These are phyloP conservation scores for Haberlea rhodopensis DNA, from an alignment of 257 asterid genomes.

Conservation along the genomic window DNA sequence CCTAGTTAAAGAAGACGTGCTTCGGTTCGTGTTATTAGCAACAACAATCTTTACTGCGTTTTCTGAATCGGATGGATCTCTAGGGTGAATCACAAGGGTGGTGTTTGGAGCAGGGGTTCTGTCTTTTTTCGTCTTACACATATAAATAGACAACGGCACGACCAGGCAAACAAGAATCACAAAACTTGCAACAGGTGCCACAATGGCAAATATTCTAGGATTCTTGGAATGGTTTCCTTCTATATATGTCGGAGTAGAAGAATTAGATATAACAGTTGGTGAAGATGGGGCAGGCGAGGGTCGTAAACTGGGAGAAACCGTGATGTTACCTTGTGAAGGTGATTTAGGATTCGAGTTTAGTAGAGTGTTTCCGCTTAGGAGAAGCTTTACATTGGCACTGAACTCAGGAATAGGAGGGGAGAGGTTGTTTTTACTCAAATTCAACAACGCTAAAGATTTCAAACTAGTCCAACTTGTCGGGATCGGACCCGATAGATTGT, in stretches of 20 bases:
- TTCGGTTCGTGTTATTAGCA: conserved; percentile 43
- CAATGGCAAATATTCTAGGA: conserved; percentile 40
- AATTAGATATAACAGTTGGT: conserved; percentile 21
- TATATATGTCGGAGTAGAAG: conserved; percentile 16
- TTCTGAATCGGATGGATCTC: conserved; percentile 57
- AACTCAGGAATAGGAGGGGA: conserved; percentile 73
- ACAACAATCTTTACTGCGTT: conserved; percentile 56
- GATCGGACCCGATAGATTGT: conserved; percentile 58
- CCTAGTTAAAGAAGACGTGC: conserved; percentile 40
- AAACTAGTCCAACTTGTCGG: conserved; percentile 62
- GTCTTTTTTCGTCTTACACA: conserved; percentile 46
- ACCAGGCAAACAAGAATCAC: conserved; percentile 44
- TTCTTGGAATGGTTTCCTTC: conserved; percentile 33
- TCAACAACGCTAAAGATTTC: conserved; percentile 55
- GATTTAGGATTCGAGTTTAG: conserved; percentile 34
- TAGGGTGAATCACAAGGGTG: conserved; percentile 73
- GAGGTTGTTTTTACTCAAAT: conserved; percentile 61
- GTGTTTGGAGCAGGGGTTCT: conserved; percentile 39
- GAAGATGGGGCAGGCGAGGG: conserved; percentile 26
- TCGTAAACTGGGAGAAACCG: conserved; percentile 32
- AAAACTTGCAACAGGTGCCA: conserved; percentile 54
- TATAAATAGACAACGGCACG: conserved; percentile 48
- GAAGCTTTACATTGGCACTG: conserved; percentile 38
- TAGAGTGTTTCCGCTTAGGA: conserved; percentile 50
- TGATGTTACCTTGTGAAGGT: conserved; percentile 31